These are phyloP conservation scores for Aegilops speltoides DNA, from an alignment of 176 grass and related monocot species.

Conservation along the genomic window DNA sequence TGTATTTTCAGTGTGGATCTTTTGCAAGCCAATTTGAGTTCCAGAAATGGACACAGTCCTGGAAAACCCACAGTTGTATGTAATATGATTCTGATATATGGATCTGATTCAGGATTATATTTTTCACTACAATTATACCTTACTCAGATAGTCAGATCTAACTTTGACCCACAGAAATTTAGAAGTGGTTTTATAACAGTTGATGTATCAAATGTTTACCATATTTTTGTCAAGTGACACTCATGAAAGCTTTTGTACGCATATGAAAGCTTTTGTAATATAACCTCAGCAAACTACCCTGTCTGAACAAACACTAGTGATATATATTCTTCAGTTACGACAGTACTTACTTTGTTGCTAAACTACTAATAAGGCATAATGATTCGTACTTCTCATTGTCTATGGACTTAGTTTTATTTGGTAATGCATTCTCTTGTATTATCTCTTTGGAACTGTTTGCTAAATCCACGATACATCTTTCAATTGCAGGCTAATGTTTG, in stretches of 20 bases:
- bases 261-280: not conserved
- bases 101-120: not conserved
- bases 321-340: slow-evolving; percentile 4
- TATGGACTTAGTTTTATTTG: slow-evolving; percentile 8
- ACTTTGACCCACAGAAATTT: not conserved
- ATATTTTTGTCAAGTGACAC: slow-evolving; percentile 21
- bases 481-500: slow-evolving; percentile 86
- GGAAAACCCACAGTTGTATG: not conserved
- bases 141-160: not conserved
- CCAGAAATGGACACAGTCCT: not conserved
- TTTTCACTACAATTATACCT: not conserved
- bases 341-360: not conserved
- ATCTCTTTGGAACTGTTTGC: not conserved
- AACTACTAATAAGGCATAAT: slow-evolving; percentile 6
- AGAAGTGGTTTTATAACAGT: not conserved
- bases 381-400: not conserved
- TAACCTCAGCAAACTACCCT: not conserved
- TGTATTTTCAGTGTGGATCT: slow-evolving; percentile 26
- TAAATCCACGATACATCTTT: slow-evolving; percentile 29
- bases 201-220: not conserved
- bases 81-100: not conserved
- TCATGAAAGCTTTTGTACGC: not conserved
- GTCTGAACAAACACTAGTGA: not conserved
- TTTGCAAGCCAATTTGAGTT: not conserved
- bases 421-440: not conserved